Evolutionary conservation across 768 basidiomycete genomes (phyloP).

Genomic region (Leucosporidium yakuticum): DNA sequence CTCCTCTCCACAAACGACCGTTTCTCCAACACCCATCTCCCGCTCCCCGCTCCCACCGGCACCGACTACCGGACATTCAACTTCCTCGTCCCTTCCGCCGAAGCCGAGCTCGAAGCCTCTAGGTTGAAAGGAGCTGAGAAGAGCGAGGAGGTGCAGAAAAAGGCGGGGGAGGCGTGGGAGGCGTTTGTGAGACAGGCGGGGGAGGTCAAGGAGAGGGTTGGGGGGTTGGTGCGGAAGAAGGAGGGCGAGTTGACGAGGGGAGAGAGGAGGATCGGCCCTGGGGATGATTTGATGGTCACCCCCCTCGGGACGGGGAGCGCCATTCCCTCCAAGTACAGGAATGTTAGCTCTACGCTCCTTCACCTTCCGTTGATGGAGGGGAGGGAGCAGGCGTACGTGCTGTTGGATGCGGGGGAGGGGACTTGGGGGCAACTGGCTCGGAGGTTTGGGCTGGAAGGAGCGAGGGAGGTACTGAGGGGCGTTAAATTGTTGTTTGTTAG

Average conservation of each 20-base stretch:
- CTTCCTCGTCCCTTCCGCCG: slow-evolving; percentile 6
- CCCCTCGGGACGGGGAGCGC: slow-evolving; percentile 87
- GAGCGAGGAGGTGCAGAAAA: neutral
- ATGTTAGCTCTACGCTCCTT: slow-evolving; percentile 69
- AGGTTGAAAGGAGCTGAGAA: slow-evolving; percentile 17
- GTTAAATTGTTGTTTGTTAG: slow-evolving; percentile 77
- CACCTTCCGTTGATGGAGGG: slow-evolving; percentile 61
- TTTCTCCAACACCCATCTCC: slow-evolving; percentile 40
- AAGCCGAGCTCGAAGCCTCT: slow-evolving; percentile 18
- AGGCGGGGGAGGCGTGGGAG: slow-evolving; percentile 18
- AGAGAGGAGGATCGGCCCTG: neutral
- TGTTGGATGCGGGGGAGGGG: slow-evolving; percentile 89
- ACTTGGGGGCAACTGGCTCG: slow-evolving; percentile 83
- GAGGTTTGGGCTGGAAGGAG: slow-evolving; percentile 57
- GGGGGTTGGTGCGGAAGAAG: neutral
- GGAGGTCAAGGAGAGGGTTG: slow-evolving; percentile 39
- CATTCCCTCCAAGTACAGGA: slow-evolving; percentile 75
- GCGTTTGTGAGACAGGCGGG: slow-evolving; percentile 32
- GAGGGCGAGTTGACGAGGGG: neutral
- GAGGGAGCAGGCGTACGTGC: slow-evolving; percentile 45
- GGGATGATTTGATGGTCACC: slow-evolving; percentile 59
- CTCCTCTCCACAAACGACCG: slow-evolving; percentile 29
- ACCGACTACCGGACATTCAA: slow-evolving; percentile 17
- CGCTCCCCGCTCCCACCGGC: slow-evolving; percentile 1
- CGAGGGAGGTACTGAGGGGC: slow-evolving; percentile 52